Percentiles rank a stretch among this genome's conserved stretches.
Conservation (phyloP, 2,329 filamentous ascomycete species). For the Rasamsonia emersonii region DNA sequence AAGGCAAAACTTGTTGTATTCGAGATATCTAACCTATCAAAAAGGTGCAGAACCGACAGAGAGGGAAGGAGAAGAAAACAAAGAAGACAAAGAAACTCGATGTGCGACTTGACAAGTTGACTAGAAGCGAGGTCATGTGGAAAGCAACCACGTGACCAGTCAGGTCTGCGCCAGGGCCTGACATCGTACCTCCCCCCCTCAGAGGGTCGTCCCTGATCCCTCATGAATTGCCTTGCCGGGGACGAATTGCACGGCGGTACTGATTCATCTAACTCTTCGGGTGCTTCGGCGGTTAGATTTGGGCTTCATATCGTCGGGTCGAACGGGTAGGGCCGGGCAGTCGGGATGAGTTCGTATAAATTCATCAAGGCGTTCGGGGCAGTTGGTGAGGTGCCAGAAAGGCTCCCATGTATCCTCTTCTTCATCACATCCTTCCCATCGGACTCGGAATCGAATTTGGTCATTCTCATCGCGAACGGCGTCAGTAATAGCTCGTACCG, state of each 20-base stretch:
- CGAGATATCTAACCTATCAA: no score
- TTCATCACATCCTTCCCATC: constrained; percentile 1
- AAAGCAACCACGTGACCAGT: no score
- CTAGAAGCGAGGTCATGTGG: no score
- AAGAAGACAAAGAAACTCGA: no score
- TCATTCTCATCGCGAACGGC: not conserved
- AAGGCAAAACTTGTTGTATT: no score
- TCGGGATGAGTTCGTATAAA: not conserved
- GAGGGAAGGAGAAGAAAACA: no score
- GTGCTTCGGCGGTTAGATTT: not conserved
- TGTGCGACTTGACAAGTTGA: no score
- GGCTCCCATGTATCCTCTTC: not conserved
- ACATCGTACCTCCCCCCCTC: constrained; percentile 1
- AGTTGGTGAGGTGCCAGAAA: not conserved
- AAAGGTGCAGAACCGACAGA: no score
- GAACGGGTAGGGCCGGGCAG: not conserved
- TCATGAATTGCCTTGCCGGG: no score
- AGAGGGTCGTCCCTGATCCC: not conserved
- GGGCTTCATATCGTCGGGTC: not conserved
- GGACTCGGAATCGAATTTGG: not conserved
- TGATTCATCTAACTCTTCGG: not conserved
- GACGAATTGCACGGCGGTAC: not conserved
- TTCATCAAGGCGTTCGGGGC: not conserved
- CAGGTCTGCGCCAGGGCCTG: no score
- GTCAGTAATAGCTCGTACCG: not conserved